phyloP scores from a whole-genome alignment of 192 early-diverging fungal genomes.

The Gigaspora rosea region DNA sequence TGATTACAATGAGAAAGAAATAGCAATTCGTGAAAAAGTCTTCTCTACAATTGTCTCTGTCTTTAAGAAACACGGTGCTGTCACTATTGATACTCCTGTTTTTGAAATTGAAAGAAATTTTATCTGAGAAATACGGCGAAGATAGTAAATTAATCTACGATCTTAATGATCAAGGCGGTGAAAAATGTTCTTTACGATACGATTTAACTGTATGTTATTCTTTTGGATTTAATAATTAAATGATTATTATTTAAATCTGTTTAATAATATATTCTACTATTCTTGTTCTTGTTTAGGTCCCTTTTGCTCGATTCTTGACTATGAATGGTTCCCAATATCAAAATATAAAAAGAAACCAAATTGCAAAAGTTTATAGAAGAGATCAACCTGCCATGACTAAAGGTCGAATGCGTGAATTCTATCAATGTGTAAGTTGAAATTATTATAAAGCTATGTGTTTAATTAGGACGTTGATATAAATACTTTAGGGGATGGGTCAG shows the following conservation, averaged over 20 bases:
- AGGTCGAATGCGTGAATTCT: slow-evolving; percentile 99
- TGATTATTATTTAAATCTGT: background rate
- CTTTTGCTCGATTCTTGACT: slow-evolving; percentile 94
- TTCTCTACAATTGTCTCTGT: slow-evolving; percentile 83
- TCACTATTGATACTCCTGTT: slow-evolving; percentile 98
- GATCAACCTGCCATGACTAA: slow-evolving; percentile 98
- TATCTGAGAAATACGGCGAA: slow-evolving; percentile 97
- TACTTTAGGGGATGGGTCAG: too few relatives aligned
- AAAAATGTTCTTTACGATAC: slow-evolving; percentile 92
- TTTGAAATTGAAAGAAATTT: slow-evolving; percentile 98
- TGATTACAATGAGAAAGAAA: slow-evolving; percentile 94
- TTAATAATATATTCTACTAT: background rate
- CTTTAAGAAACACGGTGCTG: slow-evolving; percentile 96
- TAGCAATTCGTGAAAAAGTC: slow-evolving; percentile 94
- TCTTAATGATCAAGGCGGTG: slow-evolving; percentile 95
- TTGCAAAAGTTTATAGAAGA: slow-evolving; percentile 97
- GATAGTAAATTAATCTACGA: slow-evolving; percentile 99
- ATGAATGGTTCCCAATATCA: slow-evolving; percentile 81
- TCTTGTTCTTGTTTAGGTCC: slow-evolving; percentile 53
- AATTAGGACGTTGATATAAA: too few relatives aligned
- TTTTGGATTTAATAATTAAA: background rate
- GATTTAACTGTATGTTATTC: slow-evolving; percentile 78
- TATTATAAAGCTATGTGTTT: too few relatives aligned
- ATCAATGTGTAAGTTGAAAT: slow-evolving; percentile 79
- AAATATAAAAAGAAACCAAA: slow-evolving; percentile 96